Conservation (phyloP, 2,329 filamentous ascomycete genomes). For the Penicillium sp. region DNA sequence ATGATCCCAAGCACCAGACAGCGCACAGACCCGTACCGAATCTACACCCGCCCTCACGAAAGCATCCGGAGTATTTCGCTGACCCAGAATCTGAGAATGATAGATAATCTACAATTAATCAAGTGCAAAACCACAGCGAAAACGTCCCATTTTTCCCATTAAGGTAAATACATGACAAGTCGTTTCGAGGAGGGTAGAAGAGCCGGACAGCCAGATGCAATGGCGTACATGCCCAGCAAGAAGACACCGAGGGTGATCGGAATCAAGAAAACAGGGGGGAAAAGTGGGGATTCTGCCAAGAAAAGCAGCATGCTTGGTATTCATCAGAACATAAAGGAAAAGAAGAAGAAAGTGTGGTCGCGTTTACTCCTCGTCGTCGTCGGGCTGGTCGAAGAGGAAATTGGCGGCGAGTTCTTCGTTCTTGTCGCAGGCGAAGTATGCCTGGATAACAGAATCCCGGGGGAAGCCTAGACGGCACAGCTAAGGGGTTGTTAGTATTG, state of each 20-base stretch:
- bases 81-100: neutral
- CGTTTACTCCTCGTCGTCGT: slow-evolving; percentile 62
- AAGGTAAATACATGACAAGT: slow-evolving; percentile 32
- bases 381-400: slow-evolving; percentile 95
- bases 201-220: slow-evolving; percentile 4
- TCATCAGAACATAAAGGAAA: slow-evolving; percentile 26
- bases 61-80: too few relatives aligned
- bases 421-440: slow-evolving; percentile 99
- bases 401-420: slow-evolving; percentile 98
- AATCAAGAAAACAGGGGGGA: neutral
- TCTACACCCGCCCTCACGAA: too few relatives aligned
- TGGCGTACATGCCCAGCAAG: neutral
- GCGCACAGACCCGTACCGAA: too few relatives aligned
- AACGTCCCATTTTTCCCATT: slow-evolving; percentile 31
- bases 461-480: slow-evolving; percentile 91
- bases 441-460: slow-evolving; percentile 90
- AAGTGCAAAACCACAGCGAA: slow-evolving; percentile 10
- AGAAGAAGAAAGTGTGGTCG: slow-evolving; percentile 8
- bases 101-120: neutral
- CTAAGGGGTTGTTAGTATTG: slow-evolving; percentile 46
- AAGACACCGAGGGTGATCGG: neutral
- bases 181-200: slow-evolving; percentile 13
- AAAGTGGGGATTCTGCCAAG: slow-evolving; percentile 10
- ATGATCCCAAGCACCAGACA: too few relatives aligned
- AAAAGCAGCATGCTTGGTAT: slow-evolving; percentile 29